Evolutionary conservation across 306 rosid genomes (phyloP).

Genomic region (Cucurbita argyrosperma): DNA sequence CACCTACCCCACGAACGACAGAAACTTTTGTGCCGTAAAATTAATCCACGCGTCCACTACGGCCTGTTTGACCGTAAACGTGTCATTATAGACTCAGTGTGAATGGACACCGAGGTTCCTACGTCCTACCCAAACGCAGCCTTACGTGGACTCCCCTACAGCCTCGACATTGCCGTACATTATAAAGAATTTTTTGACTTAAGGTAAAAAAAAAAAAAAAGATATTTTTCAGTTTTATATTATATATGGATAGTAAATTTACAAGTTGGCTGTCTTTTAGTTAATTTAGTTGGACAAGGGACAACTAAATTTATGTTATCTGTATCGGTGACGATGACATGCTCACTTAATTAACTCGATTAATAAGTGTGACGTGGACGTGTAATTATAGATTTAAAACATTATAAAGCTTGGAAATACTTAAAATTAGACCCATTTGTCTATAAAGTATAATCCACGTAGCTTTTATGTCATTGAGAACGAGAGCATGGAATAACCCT

Average conservation of each 20-base stretch:
- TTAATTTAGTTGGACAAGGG: not conserved
- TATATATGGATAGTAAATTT: too few species aligned
- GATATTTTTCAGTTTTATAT: too few species aligned
- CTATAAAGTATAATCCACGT: not conserved
- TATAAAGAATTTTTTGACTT: too few species aligned
- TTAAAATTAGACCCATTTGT: not conserved
- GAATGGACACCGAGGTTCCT: not conserved
- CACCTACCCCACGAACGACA: not conserved
- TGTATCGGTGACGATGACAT: not conserved
- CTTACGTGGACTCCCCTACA: not conserved
- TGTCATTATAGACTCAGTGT: not conserved
- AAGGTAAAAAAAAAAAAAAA: not conserved
- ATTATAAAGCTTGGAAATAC: not conserved
- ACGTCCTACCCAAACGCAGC: not conserved
- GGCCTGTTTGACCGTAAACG: constrained; percentile 2
- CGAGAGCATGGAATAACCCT: not conserved
- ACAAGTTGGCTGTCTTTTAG: too few species aligned
- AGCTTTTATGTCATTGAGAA: not conserved
- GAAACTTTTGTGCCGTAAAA: not conserved
- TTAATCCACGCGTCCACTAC: not conserved
- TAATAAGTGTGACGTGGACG: not conserved
- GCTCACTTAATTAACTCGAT: not conserved
- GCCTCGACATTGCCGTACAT: not conserved
- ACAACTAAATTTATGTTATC: not conserved
- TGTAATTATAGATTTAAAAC: too few species aligned